Conservation (phyloP, 768 basidiomycete species). For the Podaxis sp. region DNA sequence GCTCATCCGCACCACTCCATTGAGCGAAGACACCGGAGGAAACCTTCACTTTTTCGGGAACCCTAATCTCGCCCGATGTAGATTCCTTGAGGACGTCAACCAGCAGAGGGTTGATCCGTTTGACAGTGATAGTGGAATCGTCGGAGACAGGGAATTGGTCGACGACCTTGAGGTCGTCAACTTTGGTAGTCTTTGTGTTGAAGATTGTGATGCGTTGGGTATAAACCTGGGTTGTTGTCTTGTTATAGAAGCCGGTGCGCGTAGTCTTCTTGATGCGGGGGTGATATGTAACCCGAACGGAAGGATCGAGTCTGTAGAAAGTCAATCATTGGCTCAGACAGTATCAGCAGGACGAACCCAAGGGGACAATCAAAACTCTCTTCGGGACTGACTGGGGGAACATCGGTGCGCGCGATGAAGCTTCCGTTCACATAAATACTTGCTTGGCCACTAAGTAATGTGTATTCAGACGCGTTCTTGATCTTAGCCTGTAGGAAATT, state of each 20-base stretch:
- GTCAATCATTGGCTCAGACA: neutral
- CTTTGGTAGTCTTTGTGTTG: slow-evolving; percentile 35
- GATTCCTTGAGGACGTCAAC: slow-evolving; percentile 1
- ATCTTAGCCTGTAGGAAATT: slow-evolving; percentile 37
- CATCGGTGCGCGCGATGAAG: slow-evolving; percentile 47
- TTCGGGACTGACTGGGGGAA: slow-evolving; percentile 40
- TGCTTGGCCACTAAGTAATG: slow-evolving; percentile 44
- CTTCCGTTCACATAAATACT: slow-evolving; percentile 56
- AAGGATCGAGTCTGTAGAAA: slow-evolving; percentile 33
- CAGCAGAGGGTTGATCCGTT: slow-evolving; percentile 33
- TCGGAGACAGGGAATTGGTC: slow-evolving; percentile 41
- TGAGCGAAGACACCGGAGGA: slow-evolving; percentile 30
- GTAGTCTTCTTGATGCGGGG: slow-evolving; percentile 33
- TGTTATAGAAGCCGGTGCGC: slow-evolving; percentile 33
- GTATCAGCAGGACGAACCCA: slow-evolving; percentile 30
- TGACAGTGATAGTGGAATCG: slow-evolving; percentile 37
- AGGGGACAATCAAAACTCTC: slow-evolving; percentile 46
- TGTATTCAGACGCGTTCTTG: slow-evolving; percentile 53
- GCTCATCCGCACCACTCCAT: slow-evolving; percentile 37
- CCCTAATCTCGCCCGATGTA: slow-evolving; percentile 14
- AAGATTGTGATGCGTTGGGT: slow-evolving; percentile 37
- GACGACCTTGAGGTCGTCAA: slow-evolving; percentile 33
- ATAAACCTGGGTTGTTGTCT: slow-evolving; percentile 29
- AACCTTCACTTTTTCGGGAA: slow-evolving; percentile 23
- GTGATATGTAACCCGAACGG: slow-evolving; percentile 39